Evolutionary conservation across 1,139 yeast genomes (phyloP).

Genomic region (Magnusiomyces tetraspermus): DNA sequence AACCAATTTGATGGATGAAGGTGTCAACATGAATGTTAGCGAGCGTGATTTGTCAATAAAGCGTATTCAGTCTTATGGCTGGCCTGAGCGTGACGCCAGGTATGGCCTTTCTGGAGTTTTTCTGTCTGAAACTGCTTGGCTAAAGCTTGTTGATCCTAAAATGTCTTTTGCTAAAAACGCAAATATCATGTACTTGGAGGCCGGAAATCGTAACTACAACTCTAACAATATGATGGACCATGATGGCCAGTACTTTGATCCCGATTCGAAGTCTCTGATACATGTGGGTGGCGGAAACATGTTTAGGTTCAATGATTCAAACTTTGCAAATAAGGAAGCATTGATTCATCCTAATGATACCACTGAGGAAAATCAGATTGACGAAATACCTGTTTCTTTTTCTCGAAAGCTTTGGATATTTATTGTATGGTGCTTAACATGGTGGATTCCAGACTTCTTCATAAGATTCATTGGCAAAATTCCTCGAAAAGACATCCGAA

Average conservation of each 20-base stretch:
- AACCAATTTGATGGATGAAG: conserved; percentile 11
- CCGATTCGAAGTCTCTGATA: conserved; percentile 29
- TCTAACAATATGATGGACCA: conserved; percentile 23
- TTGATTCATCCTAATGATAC: conserved; percentile 28
- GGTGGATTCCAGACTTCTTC: conserved; percentile 35
- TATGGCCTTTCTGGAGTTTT: conserved; percentile 36
- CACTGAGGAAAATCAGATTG: conserved; percentile 31
- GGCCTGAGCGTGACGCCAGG: conserved; percentile 35
- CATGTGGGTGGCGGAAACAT: conserved; percentile 32
- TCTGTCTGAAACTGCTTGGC: conserved; percentile 36
- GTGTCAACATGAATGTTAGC: conserved; percentile 16
- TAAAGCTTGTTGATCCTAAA: conserved; percentile 34
- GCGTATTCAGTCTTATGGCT: conserved; percentile 27
- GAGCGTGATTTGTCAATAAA: conserved; percentile 32
- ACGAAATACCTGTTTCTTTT: conserved; percentile 23
- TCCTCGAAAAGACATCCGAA: conserved; percentile 32
- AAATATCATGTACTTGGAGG: conserved; percentile 23
- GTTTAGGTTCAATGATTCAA: conserved; percentile 29
- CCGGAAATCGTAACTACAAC: conserved; percentile 18
- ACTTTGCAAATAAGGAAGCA: conserved; percentile 25
- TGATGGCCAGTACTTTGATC: conserved; percentile 28
- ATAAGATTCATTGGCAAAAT: conserved; percentile 29
- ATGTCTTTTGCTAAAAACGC: conserved; percentile 29
- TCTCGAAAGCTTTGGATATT: conserved; percentile 32
- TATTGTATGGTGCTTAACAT: conserved; percentile 33